Evolutionary conservation across 352 stramenopile species (phyloP).

Genomic region (Poterioochromonas sp.): DNA sequence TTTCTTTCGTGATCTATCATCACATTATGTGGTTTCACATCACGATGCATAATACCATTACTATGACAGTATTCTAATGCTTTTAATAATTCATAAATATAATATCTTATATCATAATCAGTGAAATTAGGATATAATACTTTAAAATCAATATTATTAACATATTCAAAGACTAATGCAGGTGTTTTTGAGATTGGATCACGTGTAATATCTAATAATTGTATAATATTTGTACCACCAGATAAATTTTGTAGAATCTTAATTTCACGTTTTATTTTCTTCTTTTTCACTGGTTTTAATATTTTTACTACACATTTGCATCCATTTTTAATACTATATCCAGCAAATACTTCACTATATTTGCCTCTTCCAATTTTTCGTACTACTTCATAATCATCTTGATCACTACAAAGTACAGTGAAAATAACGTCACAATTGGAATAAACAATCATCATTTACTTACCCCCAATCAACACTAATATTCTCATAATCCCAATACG

Average conservation of each 20-base stretch:
- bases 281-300: conserved; percentile 99
- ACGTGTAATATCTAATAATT: conserved; percentile 94
- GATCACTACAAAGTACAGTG: conserved; percentile 56
- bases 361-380: conserved; percentile 98
- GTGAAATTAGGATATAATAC: conserved; percentile 95
- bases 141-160: conserved; percentile 99
- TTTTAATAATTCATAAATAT: conserved; percentile 92
- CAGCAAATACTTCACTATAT: conserved; percentile 96
- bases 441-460: conserved; percentile 21
- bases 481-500: conserved; percentile 99
- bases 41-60: conserved; percentile 99
- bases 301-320: conserved; percentile 99
- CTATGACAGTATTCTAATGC: conserved; percentile 97
- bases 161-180: conserved; percentile 93
- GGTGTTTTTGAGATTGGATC: conserved; percentile 97
- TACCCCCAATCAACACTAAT: conserved; percentile 90
- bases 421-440: neutral
- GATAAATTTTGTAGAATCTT: conserved; percentile 99
- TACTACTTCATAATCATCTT: conserved; percentile 98
- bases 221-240: conserved; percentile 95
- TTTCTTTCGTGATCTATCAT: conserved; percentile 99
- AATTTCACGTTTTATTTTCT: conserved; percentile 99
- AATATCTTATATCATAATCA: conserved; percentile 98
- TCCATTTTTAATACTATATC: conserved; percentile 91
- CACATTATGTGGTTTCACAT: conserved; percentile 99